A percentile compares a stretch with the other conserved stretches of the same genome.
Conservation (phyloP, 139 green algal species). For the Chlorokybus atmophyticus region DNA sequence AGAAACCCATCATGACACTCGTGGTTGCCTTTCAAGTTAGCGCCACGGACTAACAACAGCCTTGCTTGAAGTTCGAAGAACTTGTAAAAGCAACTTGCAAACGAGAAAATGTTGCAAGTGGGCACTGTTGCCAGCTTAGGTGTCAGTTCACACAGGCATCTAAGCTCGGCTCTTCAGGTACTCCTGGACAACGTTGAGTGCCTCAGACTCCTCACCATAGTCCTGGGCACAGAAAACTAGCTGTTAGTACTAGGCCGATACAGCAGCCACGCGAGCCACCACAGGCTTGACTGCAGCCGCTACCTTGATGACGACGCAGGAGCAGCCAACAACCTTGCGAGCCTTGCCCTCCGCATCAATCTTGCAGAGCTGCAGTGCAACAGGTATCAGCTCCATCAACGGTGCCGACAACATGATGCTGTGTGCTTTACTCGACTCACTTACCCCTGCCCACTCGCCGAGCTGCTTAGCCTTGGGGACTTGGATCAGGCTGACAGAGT, state of each 20-base stretch:
- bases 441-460: constrained; percentile 73
- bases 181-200: constrained; percentile 78
- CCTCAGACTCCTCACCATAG: constrained; percentile 95
- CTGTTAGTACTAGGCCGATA: not conserved
- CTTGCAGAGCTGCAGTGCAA: no score
- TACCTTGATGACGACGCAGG: constrained; percentile 67
- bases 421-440: no score
- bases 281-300: constrained; percentile 31
- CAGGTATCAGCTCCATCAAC: no score
- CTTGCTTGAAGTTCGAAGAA: no score
- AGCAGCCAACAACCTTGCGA: constrained; percentile 92
- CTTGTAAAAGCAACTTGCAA: no score
- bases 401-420: no score
- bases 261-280: not conserved
- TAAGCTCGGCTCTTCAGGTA: constrained; percentile 64
- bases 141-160: no score
- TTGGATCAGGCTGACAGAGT: constrained; percentile 85
- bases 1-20: no score
- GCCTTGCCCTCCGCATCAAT: constrained; percentile 91
- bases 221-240: constrained; percentile 41
- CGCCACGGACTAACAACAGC: no score
- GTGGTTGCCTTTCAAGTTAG: no score
- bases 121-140: no score
- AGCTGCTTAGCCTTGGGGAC: constrained; percentile 86
- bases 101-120: no score